Percentiles rank a stretch among this genome's conserved stretches.
Evolutionary conservation across 169 alveolate species (phyloP).

Genomic region (Plasmodium gonderi): DNA sequence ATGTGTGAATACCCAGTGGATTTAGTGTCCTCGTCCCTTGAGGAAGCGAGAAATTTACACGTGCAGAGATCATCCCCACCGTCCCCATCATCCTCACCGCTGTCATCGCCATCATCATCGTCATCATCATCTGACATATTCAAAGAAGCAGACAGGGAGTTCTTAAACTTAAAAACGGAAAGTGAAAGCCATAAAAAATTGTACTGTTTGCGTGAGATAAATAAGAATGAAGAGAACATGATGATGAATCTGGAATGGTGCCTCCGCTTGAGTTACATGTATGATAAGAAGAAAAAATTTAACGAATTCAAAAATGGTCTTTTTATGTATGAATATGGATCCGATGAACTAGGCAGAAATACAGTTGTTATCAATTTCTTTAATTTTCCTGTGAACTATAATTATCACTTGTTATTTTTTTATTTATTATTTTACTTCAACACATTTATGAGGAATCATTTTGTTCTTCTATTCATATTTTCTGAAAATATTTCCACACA

Average conservation of each 20-base stretch:
- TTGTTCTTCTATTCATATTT: constrained; percentile 33
- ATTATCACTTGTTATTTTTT: constrained; percentile 21
- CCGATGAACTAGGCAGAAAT: constrained; percentile 27
- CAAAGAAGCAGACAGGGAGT: constrained; percentile 39
- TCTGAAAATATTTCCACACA: constrained; percentile 22
- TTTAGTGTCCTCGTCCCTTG: no score
- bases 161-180: constrained; percentile 7
- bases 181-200: constrained; percentile 37
- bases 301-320: constrained; percentile 8
- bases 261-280: constrained; percentile 30
- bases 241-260: constrained; percentile 20
- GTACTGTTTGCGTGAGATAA: constrained; percentile 1
- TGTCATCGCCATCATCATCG: neutral
- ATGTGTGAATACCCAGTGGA: no score
- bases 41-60: no score
- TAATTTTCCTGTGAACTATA: constrained; percentile 32
- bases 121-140: constrained; percentile 29
- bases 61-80: no score
- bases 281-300: constrained; percentile 27
- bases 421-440: constrained; percentile 37
- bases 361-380: constrained; percentile 26
- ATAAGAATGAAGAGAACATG: constrained; percentile 21
- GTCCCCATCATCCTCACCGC: neutral
- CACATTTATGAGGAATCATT: constrained; percentile 34
- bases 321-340: constrained; percentile 44